phyloP scores from a whole-genome alignment of 2,329 filamentous ascomycete genomes.

The Macroventuria anomochaeta region DNA sequence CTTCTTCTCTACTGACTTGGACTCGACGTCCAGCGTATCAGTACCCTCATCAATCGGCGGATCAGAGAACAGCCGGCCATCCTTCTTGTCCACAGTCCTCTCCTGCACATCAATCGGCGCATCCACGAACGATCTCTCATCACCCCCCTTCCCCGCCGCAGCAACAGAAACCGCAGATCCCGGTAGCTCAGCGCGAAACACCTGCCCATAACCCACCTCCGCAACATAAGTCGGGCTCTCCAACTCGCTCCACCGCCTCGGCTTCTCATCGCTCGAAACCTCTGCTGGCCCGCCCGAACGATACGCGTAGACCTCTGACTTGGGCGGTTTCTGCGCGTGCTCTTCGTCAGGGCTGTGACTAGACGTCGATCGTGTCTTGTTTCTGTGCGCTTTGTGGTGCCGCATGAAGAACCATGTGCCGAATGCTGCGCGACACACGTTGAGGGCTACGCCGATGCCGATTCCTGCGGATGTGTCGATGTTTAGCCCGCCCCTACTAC shows the following conservation, averaged over 20 bases:
- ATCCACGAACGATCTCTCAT: slow-evolving; percentile 21
- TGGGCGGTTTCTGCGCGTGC: slow-evolving; percentile 7
- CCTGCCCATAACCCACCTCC: slow-evolving; percentile 13
- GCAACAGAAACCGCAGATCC: slow-evolving; percentile 15
- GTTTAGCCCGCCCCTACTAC: slow-evolving; percentile 6
- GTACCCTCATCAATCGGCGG: slow-evolving; percentile 1
- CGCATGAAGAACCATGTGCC: slow-evolving; percentile 23
- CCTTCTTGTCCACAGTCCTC: slow-evolving; percentile 8
- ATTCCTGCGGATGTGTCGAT: slow-evolving; percentile 25
- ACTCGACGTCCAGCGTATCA: not conserved
- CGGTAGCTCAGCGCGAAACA: slow-evolving; percentile 21
- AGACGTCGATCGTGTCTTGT: slow-evolving; percentile 1
- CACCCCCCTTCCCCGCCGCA: not conserved
- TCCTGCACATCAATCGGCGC: slow-evolving; percentile 20
- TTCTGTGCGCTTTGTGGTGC: slow-evolving; percentile 13
- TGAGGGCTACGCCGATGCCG: slow-evolving; percentile 24
- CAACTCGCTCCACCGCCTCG: slow-evolving; percentile 16
- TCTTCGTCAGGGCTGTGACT: slow-evolving; percentile 24
- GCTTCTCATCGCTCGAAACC: slow-evolving; percentile 11
- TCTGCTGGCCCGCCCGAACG: not conserved
- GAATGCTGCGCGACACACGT: slow-evolving; percentile 18
- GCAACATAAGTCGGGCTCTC: slow-evolving; percentile 16
- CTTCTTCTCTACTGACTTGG: not conserved
- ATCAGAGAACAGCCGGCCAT: slow-evolving; percentile 12
- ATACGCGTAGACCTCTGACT: slow-evolving; percentile 13